Percentiles rank a stretch among this genome's conserved stretches.
Conservation (phyloP, 2,329 filamentous ascomycete genomes). For the Colletotrichum sansevieriae region DNA sequence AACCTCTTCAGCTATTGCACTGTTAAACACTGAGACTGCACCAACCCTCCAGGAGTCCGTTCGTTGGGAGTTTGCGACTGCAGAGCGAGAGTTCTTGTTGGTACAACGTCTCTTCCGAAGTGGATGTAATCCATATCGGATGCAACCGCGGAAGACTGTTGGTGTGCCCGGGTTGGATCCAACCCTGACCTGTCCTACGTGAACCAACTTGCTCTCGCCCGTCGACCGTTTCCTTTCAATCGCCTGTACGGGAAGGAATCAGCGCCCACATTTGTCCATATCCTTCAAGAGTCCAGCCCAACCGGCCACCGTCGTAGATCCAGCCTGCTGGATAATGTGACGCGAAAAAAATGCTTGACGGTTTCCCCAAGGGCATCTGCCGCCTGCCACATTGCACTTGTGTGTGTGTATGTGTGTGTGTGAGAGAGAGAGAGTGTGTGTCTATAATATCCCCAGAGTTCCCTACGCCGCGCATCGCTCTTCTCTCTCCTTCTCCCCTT, state of each 20-base stretch:
- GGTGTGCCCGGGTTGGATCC: slow-evolving; percentile 36
- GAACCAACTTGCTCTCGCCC: slow-evolving; percentile 14
- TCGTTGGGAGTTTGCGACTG: slow-evolving; percentile 12
- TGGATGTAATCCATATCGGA: slow-evolving; percentile 39
- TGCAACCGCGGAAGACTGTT: slow-evolving; percentile 38
- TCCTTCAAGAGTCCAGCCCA: slow-evolving; percentile 14
- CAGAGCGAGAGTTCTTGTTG: slow-evolving; percentile 35
- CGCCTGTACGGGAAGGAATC: background rate
- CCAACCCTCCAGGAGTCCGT: background rate
- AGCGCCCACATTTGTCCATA: slow-evolving; percentile 1
- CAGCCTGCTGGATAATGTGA: slow-evolving; percentile 15
- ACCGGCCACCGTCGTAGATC: slow-evolving; percentile 11
- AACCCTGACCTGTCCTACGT: slow-evolving; percentile 32
- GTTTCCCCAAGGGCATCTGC: slow-evolving; percentile 1
- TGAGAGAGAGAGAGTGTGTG: background rate
- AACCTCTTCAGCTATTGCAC: background rate
- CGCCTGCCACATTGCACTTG: background rate
- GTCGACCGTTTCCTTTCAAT: slow-evolving; percentile 31
- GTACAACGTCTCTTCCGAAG: slow-evolving; percentile 40
- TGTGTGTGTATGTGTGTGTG: background rate
- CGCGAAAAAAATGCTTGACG: slow-evolving; percentile 11
- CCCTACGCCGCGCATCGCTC: slow-evolving; percentile 23
- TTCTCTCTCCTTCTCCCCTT: slow-evolving; percentile 9
- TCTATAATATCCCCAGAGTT: slow-evolving; percentile 40
- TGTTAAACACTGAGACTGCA: background rate